Evolutionary conservation across 2,329 filamentous ascomycete species (phyloP).

Genomic region (Coniochaeta prunicola): DNA sequence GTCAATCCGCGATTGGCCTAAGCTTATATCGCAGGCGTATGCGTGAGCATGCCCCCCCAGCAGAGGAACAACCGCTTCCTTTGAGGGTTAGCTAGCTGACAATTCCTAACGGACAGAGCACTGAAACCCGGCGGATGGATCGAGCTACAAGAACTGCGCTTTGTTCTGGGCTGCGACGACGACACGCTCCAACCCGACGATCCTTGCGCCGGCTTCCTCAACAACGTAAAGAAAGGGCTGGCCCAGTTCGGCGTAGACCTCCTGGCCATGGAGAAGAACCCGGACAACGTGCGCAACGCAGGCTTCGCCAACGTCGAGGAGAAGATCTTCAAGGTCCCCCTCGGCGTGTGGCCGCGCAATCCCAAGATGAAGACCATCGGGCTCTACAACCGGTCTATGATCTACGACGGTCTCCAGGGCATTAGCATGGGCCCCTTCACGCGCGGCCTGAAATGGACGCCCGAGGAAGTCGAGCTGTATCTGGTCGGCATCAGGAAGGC

Average conservation of each 20-base stretch:
- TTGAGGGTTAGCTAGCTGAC: not conserved
- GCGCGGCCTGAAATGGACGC: slow-evolving; percentile 13
- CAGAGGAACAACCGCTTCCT: not conserved
- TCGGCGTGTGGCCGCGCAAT: slow-evolving; percentile 16
- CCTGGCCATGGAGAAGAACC: slow-evolving; percentile 15
- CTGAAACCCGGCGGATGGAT: slow-evolving; percentile 15
- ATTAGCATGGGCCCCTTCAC: slow-evolving; percentile 11
- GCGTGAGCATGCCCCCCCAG: slow-evolving; percentile 16
- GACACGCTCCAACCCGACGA: slow-evolving; percentile 10
- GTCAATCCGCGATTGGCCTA: slow-evolving; percentile 21
- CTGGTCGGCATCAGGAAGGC: slow-evolving; percentile 18
- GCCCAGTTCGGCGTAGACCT: slow-evolving; percentile 21
- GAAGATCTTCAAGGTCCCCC: slow-evolving; percentile 15
- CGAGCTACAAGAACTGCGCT: slow-evolving; percentile 8
- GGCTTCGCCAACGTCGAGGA: slow-evolving; percentile 11
- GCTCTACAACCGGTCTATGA: slow-evolving; percentile 10
- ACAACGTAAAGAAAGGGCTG: slow-evolving; percentile 15
- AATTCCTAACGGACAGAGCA: not conserved
- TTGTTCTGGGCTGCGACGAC: slow-evolving; percentile 11
- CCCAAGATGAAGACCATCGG: slow-evolving; percentile 15
- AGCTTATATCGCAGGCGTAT: slow-evolving; percentile 27
- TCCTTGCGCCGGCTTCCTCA: slow-evolving; percentile 5
- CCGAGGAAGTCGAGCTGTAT: slow-evolving; percentile 12
- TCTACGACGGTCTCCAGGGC: slow-evolving; percentile 14
- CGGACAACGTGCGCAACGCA: slow-evolving; percentile 17